These are phyloP conservation scores for Xylaria longipes DNA, from an alignment of 495 filamentous ascomycete species.

Conservation along the genomic window DNA sequence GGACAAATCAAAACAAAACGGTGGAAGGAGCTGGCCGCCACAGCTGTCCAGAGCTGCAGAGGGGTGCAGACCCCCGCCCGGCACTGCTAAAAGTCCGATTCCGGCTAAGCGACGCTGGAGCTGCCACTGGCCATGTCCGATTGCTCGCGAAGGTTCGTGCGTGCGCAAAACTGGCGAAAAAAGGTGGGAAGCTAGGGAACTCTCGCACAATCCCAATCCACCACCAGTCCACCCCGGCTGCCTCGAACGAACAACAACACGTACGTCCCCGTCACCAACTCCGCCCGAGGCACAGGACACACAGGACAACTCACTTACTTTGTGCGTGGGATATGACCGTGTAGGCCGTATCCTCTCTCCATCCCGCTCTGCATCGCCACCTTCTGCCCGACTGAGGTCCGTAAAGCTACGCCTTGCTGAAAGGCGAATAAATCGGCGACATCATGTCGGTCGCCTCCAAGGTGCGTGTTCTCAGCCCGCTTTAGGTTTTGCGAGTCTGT, in stretches of 20 bases:
- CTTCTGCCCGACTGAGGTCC: constrained; percentile 40
- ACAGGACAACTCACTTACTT: neutral
- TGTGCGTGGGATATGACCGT: constrained; percentile 38
- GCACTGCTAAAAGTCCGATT: neutral
- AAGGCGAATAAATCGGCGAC: constrained; percentile 56
- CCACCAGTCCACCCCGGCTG: neutral
- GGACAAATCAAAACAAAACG: constrained; percentile 26
- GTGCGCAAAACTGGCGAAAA: constrained; percentile 18
- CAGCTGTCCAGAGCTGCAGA: neutral
- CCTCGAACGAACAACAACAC: constrained; percentile 19
- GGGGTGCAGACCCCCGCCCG: neutral
- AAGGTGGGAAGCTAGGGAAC: constrained; percentile 18
- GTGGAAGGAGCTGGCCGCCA: neutral
- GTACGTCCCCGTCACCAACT: neutral
- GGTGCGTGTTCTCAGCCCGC: constrained; percentile 45
- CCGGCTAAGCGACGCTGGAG: constrained; percentile 8
- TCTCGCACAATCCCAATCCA: constrained; percentile 1
- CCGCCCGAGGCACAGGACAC: constrained; percentile 18
- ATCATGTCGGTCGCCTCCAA: constrained; percentile 70
- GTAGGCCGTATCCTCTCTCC: constrained; percentile 42
- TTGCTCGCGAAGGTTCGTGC: constrained; percentile 10
- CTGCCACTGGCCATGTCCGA: neutral
- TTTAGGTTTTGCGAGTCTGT: neutral
- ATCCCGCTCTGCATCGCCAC: constrained; percentile 37
- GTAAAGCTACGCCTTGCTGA: constrained; percentile 51